Evolutionary conservation across 805 yeast species (phyloP).

Genomic region (Saturnispora ahearnii): DNA sequence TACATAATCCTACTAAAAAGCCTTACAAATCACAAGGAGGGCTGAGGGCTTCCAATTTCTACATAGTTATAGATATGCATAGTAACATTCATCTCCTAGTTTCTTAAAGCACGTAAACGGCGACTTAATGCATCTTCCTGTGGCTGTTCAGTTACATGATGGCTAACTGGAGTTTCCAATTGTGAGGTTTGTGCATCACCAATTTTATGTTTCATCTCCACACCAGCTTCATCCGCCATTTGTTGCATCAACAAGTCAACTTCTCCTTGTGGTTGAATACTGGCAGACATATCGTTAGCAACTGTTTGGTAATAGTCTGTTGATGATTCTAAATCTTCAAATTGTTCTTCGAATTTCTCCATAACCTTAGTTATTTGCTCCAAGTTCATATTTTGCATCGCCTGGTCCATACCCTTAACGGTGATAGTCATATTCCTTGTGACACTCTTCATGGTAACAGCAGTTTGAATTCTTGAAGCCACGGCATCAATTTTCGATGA

Average conservation of each 20-base stretch:
- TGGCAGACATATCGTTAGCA: constrained; percentile 79
- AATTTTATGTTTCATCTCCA: constrained; percentile 81
- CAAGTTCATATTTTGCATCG: constrained; percentile 89
- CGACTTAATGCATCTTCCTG: constrained; percentile 78
- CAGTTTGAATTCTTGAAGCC: constrained; percentile 92
- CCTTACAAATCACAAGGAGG: no score
- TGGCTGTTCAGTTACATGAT: constrained; percentile 42
- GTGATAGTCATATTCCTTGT: constrained; percentile 91
- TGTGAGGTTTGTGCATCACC: constrained; percentile 46
- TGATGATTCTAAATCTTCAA: constrained; percentile 90
- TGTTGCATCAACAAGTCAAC: constrained; percentile 85
- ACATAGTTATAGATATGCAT: background rate
- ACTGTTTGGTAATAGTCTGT: constrained; percentile 89
- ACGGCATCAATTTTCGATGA: constrained; percentile 93
- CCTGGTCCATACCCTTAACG: constrained; percentile 92
- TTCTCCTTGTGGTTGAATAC: constrained; percentile 88
- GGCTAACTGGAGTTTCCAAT: constrained; percentile 28
- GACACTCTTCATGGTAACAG: constrained; percentile 94
- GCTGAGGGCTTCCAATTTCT: background rate
- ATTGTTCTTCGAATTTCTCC: constrained; percentile 95
- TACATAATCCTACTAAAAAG: background rate
- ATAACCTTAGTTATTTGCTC: constrained; percentile 88
- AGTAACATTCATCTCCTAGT: constrained; percentile 11
- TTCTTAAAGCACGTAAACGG: constrained; percentile 76
- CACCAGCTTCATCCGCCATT: constrained; percentile 96